Evolutionary conservation across 352 stramenopile species (phyloP), one percentile per base, ranked within the genome.

Genomic region (Phytophthora pini): DNA sequence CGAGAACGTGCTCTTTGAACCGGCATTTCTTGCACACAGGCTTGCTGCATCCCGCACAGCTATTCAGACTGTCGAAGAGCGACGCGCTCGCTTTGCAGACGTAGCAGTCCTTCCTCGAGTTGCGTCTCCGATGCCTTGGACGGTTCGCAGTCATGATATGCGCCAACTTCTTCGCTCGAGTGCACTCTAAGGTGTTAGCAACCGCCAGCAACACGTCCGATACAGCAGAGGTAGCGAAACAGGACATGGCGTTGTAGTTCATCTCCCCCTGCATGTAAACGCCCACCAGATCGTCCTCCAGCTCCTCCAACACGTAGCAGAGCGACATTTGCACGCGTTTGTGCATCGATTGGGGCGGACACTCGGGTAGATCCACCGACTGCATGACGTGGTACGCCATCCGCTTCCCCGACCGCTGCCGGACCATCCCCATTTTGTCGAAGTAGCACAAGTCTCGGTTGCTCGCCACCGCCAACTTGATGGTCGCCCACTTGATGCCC

Each of bases 391-490:
- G 66, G 22, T 75, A 82, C 1, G 59, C 74, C 47, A 82, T 67
- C 13, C 70, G 57, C 20, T 70, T 66, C 20, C 67, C 67, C 3
- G 68, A 54, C 13, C 31, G 38, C n/a, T 79, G 65, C 0, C 61
- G 49, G 1, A 74, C 63, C 43, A 70, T 56, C 8, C 70, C 70
- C 52, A 66, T 59, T 24, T 74, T 75, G 45, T 82, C 74, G 27
- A 75, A 79, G 48, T 71, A 74, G 24, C 70, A 69, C 45, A 77
- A 24, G 15, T 82, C 70, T 8, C 70, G 70, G 50, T 82, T 60
- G 56, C 41, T 48, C 0, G 46, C 32, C 1, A 82, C 43, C 27
- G 72, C 41, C 13, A 66, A 43, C 15, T 65, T 72, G 17, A 74
- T 55, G 0, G 61, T 68, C 43, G 64, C 54, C 58, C 62, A 72